These are phyloP conservation scores for Corylus avellana DNA, from an alignment of 306 rosid species.

Conservation along the genomic window DNA sequence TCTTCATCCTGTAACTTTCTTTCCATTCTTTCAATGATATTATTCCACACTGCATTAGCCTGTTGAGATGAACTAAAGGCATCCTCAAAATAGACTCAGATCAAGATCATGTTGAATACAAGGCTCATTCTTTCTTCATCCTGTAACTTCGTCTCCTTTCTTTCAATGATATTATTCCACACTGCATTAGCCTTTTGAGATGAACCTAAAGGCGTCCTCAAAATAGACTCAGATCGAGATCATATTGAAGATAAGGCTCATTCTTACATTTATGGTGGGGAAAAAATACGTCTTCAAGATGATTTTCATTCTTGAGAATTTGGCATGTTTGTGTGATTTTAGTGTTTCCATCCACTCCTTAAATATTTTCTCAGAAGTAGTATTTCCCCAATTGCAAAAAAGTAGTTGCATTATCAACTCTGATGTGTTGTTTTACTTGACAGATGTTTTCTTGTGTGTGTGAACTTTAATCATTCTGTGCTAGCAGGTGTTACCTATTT, in stretches of 20 bases:
- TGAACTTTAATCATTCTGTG: conserved; percentile 32
- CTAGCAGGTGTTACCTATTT: conserved; percentile 89
- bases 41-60: too few species aligned
- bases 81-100: too few species aligned
- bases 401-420: conserved; percentile 1
- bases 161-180: neutral
- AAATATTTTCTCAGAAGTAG: neutral
- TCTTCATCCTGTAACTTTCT: too few species aligned
- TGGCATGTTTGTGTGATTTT: conserved; percentile 14
- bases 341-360: neutral
- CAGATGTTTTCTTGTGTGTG: conserved; percentile 9
- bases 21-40: too few species aligned
- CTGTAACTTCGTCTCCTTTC: too few species aligned
- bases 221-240: neutral
- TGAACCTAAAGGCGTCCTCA: neutral
- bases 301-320: neutral
- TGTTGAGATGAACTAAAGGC: too few species aligned
- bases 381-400: conserved; percentile 2
- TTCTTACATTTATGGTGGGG: neutral
- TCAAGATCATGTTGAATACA: too few species aligned
- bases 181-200: neutral
- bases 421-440: conserved; percentile 4
- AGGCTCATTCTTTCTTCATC: too few species aligned
- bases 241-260: neutral
- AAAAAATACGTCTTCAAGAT: conserved; percentile 5